Percentiles rank a stretch among this genome's conserved stretches.
Conservation (phyloP, 2,329 filamentous ascomycete genomes). For the Aspergillus fumigatiaffinis region DNA sequence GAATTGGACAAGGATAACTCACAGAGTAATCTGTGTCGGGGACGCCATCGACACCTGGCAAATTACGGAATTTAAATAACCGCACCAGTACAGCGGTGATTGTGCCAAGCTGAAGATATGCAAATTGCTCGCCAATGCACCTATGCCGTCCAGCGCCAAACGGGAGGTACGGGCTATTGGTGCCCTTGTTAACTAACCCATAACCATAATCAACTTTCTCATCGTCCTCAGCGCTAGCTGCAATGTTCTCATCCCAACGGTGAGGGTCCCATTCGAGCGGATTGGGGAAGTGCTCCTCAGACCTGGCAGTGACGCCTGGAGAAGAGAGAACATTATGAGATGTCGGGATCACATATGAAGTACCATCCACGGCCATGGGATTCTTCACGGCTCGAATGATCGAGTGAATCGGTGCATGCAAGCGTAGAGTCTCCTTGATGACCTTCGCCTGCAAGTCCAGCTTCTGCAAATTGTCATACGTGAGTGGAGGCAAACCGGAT, state of each 20-base stretch:
- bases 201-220: slow-evolving; percentile 92
- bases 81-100: slow-evolving; percentile 75
- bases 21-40: slow-evolving; percentile 56
- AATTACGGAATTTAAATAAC: slow-evolving; percentile 72
- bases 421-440: slow-evolving; percentile 85
- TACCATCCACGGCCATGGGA: slow-evolving; percentile 78
- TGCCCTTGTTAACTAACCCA: slow-evolving; percentile 86
- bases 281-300: slow-evolving; percentile 74
- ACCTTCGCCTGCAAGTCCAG: slow-evolving; percentile 79
- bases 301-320: slow-evolving; percentile 73
- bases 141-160: slow-evolving; percentile 91
- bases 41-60: slow-evolving; percentile 20
- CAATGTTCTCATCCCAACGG: slow-evolving; percentile 69
- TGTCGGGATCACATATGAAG: slow-evolving; percentile 76
- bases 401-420: slow-evolving; percentile 91
- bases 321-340: slow-evolving; percentile 79
- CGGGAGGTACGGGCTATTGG: slow-evolving; percentile 83
- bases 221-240: slow-evolving; percentile 50
- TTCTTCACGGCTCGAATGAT: slow-evolving; percentile 90
- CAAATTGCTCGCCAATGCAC: slow-evolving; percentile 96
- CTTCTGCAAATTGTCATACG: slow-evolving; percentile 72
- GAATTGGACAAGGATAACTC: slow-evolving; percentile 18
- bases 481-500: slow-evolving; percentile 67
- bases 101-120: slow-evolving; percentile 84
- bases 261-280: slow-evolving; percentile 83